phyloP scores from a whole-genome alignment of 768 basidiomycete genomes.

The Mycena capillaripes region DNA sequence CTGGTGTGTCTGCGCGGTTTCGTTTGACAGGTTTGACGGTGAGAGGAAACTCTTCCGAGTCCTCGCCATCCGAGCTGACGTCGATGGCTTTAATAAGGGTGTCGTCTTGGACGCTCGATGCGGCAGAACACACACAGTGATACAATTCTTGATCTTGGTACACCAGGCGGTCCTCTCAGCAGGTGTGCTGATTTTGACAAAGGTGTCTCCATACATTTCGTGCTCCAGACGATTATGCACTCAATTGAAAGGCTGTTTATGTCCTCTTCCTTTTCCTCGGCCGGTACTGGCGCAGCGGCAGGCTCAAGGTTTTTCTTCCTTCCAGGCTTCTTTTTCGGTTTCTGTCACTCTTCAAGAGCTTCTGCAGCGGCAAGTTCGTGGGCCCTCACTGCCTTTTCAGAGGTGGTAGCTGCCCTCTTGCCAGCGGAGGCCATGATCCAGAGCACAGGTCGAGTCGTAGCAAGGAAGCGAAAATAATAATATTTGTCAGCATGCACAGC shows the following conservation, averaged over 20 bases:
- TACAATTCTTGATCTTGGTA: background rate
- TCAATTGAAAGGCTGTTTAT: background rate
- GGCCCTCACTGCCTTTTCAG: background rate
- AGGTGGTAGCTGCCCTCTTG: slow-evolving; percentile 1
- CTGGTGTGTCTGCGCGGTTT: background rate
- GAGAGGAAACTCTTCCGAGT: too few relatives aligned
- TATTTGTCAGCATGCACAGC: too few relatives aligned
- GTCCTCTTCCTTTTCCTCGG: background rate
- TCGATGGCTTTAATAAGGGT: too few relatives aligned
- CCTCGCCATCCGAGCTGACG: too few relatives aligned
- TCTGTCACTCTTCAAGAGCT: background rate
- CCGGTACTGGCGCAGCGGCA: background rate
- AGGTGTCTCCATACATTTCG: background rate
- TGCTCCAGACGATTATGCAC: background rate
- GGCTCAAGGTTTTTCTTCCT: background rate
- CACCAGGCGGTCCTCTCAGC: background rate
- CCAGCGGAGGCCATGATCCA: too few relatives aligned
- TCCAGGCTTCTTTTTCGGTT: background rate
- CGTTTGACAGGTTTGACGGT: background rate
- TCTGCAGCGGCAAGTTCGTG: background rate
- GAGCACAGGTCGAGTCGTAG: too few relatives aligned
- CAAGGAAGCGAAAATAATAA: too few relatives aligned
- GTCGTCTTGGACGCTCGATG: too few relatives aligned
- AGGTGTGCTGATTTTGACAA: background rate
- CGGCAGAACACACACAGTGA: background rate